phyloP scores from a whole-genome alignment of 2,329 filamentous ascomycete species.

The Exophiala mesophila region DNA sequence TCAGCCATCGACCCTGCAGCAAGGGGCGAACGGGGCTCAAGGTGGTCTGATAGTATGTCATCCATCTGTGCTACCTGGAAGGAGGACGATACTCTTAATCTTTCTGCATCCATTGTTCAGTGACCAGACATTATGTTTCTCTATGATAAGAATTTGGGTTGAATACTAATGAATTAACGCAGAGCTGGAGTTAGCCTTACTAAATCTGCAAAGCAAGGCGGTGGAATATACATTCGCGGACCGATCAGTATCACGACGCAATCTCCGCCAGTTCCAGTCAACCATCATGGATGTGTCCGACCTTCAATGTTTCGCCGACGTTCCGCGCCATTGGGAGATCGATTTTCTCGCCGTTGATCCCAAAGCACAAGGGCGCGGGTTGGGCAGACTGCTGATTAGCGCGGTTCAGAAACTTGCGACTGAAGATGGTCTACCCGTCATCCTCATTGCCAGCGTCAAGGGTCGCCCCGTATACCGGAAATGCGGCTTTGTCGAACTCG shows the following conservation, averaged over 20 bases:
- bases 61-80: too few species aligned
- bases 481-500: constrained; percentile 29
- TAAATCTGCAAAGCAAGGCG: constrained; percentile 15
- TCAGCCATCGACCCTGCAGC: too few species aligned
- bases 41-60: too few species aligned
- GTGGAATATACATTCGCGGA: constrained; percentile 16
- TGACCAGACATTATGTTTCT: too few species aligned
- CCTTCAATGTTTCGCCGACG: constrained; percentile 16
- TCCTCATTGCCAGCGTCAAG: constrained; percentile 27
- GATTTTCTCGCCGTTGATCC: constrained; percentile 25
- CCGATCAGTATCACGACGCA: constrained; percentile 6
- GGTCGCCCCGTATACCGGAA: constrained; percentile 29
- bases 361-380: constrained; percentile 27
- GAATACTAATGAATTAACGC: constrained; percentile 1
- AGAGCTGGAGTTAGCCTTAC: constrained; percentile 19
- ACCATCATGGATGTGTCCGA: background rate
- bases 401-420: constrained; percentile 25
- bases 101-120: too few species aligned
- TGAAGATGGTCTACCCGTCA: constrained; percentile 23
- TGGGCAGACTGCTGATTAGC: constrained; percentile 28
- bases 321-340: constrained; percentile 25
- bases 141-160: too few species aligned
- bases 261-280: constrained; percentile 5
- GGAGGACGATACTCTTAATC: too few species aligned
- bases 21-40: too few species aligned